Percentiles rank a stretch among this genome's conserved stretches.
Conservation (phyloP, 23 red algal genomes). For the Gracilaria caudata region DNA sequence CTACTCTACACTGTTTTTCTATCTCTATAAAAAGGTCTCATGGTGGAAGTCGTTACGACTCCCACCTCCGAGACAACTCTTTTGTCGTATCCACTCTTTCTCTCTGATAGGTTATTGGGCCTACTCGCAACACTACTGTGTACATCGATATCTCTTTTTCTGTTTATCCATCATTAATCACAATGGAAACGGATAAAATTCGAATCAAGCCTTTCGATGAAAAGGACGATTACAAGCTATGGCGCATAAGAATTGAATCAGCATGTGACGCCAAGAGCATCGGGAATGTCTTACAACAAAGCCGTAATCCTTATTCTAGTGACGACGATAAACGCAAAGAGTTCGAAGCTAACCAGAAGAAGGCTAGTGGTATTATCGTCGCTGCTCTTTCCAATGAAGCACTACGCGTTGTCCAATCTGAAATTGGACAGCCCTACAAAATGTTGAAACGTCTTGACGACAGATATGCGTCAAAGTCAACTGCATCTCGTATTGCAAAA, state of each 20-base stretch:
- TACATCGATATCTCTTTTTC: neutral
- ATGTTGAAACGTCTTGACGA: slow-evolving; percentile 33
- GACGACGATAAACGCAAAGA: slow-evolving; percentile 17
- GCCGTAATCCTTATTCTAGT: neutral
- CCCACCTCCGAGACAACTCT: slow-evolving; percentile 8
- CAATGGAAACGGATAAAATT: neutral
- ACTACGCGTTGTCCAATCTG: slow-evolving; percentile 26
- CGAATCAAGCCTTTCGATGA: slow-evolving; percentile 36
- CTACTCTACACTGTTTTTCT: neutral
- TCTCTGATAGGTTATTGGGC: neutral
- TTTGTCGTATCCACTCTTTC: neutral
- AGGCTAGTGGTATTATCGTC: slow-evolving; percentile 30
- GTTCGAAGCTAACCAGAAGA: slow-evolving; percentile 15
- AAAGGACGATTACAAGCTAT: slow-evolving; percentile 30
- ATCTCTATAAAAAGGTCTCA: neutral
- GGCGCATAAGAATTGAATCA: slow-evolving; percentile 36
- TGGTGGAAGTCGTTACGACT: neutral
- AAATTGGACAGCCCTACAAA: slow-evolving; percentile 11
- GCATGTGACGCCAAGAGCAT: slow-evolving; percentile 43
- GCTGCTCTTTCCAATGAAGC: slow-evolving; percentile 7
- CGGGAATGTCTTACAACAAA: neutral
- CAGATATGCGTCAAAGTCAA: slow-evolving; percentile 3
- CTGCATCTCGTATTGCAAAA: slow-evolving; percentile 37
- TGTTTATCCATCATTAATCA: neutral
- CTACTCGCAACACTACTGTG: neutral